phyloP scores from a whole-genome alignment of 805 yeast genomes.

The Ogataea wickerhamii region DNA sequence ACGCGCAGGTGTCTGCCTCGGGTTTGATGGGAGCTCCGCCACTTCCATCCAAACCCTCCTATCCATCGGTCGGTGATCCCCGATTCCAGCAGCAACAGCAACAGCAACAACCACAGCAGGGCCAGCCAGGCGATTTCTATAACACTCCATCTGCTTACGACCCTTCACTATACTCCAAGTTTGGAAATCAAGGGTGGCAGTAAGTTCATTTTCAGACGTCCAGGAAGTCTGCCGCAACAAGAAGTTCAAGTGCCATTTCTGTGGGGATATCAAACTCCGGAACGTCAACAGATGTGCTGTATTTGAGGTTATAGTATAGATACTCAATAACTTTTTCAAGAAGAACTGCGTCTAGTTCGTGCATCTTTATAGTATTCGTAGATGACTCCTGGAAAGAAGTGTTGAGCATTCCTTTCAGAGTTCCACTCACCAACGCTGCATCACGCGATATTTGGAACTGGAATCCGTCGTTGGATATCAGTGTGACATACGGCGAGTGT shows the following conservation, averaged over 20 bases:
- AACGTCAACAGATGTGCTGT: slow-evolving; percentile 57
- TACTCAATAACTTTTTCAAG: slow-evolving; percentile 83
- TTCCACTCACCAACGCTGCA: slow-evolving; percentile 72
- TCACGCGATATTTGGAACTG: slow-evolving; percentile 60
- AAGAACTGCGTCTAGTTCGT: slow-evolving; percentile 67
- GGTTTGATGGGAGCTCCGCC: slow-evolving; percentile 18
- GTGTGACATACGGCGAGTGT: slow-evolving; percentile 45
- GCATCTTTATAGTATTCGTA: slow-evolving; percentile 49
- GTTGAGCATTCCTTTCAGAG: slow-evolving; percentile 53
- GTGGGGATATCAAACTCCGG: slow-evolving; percentile 93
- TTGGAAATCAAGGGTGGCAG: slow-evolving; percentile 19
- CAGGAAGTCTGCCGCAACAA: slow-evolving; percentile 90
- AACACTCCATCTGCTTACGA: slow-evolving; percentile 50
- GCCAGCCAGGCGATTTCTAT: slow-evolving; percentile 36
- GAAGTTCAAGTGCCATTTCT: slow-evolving; percentile 84
- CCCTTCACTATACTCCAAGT: slow-evolving; percentile 42
- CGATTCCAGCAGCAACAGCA: neutral
- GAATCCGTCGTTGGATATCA: slow-evolving; percentile 71
- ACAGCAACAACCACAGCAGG: slow-evolving; percentile 10
- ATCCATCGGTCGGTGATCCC: slow-evolving; percentile 5
- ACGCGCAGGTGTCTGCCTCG: slow-evolving; percentile 9
- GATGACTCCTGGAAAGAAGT: slow-evolving; percentile 58
- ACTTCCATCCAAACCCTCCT: slow-evolving; percentile 25
- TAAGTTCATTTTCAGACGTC: slow-evolving; percentile 43
- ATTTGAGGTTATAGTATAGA: slow-evolving; percentile 68